A percentile compares a stretch with the other conserved stretches of the same genome.
Conservation (phyloP, 2,329 filamentous ascomycete genomes). For the Volutella citrinella region DNA sequence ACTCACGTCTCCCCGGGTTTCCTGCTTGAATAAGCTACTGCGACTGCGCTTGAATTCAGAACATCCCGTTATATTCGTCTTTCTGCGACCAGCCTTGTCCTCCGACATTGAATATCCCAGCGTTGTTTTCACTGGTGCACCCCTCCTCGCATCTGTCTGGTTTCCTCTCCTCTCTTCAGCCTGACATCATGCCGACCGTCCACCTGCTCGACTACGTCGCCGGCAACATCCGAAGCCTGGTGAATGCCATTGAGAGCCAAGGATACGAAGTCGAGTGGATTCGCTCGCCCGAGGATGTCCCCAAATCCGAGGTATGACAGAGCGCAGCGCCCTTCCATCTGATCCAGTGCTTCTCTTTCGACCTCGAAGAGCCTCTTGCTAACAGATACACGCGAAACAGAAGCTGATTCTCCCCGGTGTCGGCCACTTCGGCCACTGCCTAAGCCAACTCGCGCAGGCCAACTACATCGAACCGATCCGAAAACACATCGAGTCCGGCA, state of each 20-base stretch:
- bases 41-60: too few species aligned
- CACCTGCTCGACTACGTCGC: constrained; percentile 87
- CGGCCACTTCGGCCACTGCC: constrained; percentile 95
- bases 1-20: too few species aligned
- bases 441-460: constrained; percentile 76
- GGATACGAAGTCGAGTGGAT: constrained; percentile 95
- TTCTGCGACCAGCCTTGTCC: too few species aligned
- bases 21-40: too few species aligned
- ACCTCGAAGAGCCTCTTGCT: too few species aligned
- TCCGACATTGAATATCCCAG: too few species aligned
- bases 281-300: constrained; percentile 76
- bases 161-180: constrained; percentile 7
- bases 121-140: too few species aligned
- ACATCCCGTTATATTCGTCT: not conserved
- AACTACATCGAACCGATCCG: constrained; percentile 82
- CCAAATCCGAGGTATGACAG: constrained; percentile 71
- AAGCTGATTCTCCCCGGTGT: constrained; percentile 95
- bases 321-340: constrained; percentile 4
- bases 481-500: constrained; percentile 82
- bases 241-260: constrained; percentile 95
- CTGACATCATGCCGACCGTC: constrained; percentile 66
- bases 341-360: too few species aligned
- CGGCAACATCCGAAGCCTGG: constrained; percentile 91
- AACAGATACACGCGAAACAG: constrained; percentile 39
- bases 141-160: too few species aligned